phyloP scores from a whole-genome alignment of 306 rosid species.

The Sphenostylis stenocarpa region DNA sequence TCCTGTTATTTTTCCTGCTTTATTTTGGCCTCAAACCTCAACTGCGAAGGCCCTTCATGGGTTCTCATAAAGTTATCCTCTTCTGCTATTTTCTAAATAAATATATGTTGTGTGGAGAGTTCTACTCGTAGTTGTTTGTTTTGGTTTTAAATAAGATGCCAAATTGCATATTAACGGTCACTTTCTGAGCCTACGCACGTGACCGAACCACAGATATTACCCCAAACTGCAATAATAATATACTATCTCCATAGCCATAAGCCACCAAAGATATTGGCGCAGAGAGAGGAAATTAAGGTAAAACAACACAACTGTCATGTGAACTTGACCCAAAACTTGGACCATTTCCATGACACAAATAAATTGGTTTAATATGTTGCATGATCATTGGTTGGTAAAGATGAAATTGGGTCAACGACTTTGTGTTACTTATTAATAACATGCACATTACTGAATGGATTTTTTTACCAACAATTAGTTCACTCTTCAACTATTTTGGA shows the following conservation, averaged over 20 bases:
- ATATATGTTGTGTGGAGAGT: background rate
- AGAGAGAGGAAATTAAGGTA: conserved; percentile 21
- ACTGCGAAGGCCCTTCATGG: conserved; percentile 1
- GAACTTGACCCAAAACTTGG: conserved; percentile 47
- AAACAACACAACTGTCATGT: conserved; percentile 42
- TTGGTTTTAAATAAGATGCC: conserved; percentile 1
- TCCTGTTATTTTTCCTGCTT: background rate
- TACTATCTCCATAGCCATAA: background rate
- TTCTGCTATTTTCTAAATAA: background rate
- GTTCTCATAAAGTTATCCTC: background rate
- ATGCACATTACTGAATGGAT: background rate
- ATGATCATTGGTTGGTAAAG: conserved; percentile 33
- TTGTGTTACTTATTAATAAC: background rate
- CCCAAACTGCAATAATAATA: conserved; percentile 13
- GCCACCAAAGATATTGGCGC: conserved; percentile 19
- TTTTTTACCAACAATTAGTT: background rate
- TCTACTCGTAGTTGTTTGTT: background rate
- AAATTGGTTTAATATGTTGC: conserved; percentile 5
- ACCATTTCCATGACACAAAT: conserved; percentile 27
- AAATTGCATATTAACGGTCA: conserved; percentile 45
- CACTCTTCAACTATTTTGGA: too few species aligned
- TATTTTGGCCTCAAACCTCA: background rate
- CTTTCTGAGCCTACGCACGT: conserved; percentile 47
- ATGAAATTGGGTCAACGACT: conserved; percentile 46
- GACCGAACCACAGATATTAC: conserved; percentile 38